phyloP scores from a whole-genome alignment of 768 basidiomycete genomes.

The Guyanaporus albipodus region DNA sequence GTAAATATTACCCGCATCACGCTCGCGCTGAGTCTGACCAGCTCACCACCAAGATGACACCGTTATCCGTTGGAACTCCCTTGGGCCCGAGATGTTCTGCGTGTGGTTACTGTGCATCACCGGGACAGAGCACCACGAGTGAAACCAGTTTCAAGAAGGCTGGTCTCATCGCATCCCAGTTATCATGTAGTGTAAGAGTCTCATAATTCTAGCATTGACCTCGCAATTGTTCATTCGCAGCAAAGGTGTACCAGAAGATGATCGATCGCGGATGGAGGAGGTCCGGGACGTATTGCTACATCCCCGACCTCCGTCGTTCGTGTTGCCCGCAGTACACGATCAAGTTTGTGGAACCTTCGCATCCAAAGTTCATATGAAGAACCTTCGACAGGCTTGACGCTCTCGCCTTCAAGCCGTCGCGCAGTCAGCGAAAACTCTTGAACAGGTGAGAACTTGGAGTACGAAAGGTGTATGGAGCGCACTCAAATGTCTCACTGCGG shows the following conservation, averaged over 20 bases:
- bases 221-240: constrained; percentile 3
- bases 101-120: constrained; percentile 67
- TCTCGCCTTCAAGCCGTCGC: constrained; percentile 59
- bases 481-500: not conserved
- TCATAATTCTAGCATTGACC: not conserved
- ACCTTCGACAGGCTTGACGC: constrained; percentile 55
- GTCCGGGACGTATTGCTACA: constrained; percentile 82
- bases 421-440: constrained; percentile 70
- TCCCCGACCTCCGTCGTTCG: constrained; percentile 73
- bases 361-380: constrained; percentile 16
- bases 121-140: constrained; percentile 42
- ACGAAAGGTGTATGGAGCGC: not conserved
- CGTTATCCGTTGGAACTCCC: constrained; percentile 27
- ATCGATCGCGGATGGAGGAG: constrained; percentile 84
- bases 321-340: constrained; percentile 98
- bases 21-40: too few species aligned
- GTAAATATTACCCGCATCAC: too few species aligned
- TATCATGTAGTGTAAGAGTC: constrained; percentile 49
- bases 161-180: constrained; percentile 43
- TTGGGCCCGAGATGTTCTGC: constrained; percentile 33
- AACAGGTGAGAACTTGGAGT: constrained; percentile 46
- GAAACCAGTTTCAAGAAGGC: constrained; percentile 47
- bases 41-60: constrained; percentile 16
- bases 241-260: constrained; percentile 75
- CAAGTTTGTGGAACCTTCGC: constrained; percentile 45